phyloP scores from a whole-genome alignment of 345 rosid genomes.

The Luvunga scandens region DNA sequence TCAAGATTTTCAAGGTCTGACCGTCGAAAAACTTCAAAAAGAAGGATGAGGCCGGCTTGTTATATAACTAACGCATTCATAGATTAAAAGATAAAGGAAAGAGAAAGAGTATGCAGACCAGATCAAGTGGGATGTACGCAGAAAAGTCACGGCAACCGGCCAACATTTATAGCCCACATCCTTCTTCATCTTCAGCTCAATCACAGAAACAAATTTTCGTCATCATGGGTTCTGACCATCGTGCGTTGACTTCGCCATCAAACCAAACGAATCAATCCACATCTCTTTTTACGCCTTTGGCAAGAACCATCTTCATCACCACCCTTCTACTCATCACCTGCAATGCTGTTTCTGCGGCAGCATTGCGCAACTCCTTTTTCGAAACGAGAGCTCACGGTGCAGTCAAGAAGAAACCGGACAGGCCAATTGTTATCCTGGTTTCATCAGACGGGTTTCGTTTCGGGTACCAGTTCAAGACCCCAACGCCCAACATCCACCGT shows the following conservation, averaged over 20 bases:
- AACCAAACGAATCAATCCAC: not conserved
- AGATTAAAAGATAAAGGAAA: too few relatives aligned
- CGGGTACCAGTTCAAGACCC: slow-evolving; percentile 90
- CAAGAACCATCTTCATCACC: slow-evolving; percentile 41
- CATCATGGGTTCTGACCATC: too few relatives aligned
- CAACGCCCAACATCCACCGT: slow-evolving; percentile 67
- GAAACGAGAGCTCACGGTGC: slow-evolving; percentile 38
- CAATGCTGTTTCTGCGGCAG: slow-evolving; percentile 62
- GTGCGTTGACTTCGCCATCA: slow-evolving; percentile 2
- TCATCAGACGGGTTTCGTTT: slow-evolving; percentile 95
- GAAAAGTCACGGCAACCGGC: too few relatives aligned
- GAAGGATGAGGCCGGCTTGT: too few relatives aligned
- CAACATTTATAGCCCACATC: too few relatives aligned
- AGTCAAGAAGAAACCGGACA: slow-evolving; percentile 45
- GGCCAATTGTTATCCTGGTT: slow-evolving; percentile 68
- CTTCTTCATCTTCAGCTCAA: too few relatives aligned
- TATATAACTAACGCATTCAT: too few relatives aligned
- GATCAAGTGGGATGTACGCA: too few relatives aligned
- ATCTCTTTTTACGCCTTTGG: slow-evolving; percentile 21
- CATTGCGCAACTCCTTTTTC: slow-evolving; percentile 39
- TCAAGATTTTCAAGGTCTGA: too few relatives aligned
- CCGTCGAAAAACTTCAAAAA: too few relatives aligned
- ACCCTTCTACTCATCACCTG: slow-evolving; percentile 53
- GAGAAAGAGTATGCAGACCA: too few relatives aligned
- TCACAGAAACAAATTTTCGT: too few relatives aligned